These are phyloP conservation scores for Irpex lacteus DNA, from an alignment of 1,284 basidiomycete species.

Conservation along the genomic window DNA sequence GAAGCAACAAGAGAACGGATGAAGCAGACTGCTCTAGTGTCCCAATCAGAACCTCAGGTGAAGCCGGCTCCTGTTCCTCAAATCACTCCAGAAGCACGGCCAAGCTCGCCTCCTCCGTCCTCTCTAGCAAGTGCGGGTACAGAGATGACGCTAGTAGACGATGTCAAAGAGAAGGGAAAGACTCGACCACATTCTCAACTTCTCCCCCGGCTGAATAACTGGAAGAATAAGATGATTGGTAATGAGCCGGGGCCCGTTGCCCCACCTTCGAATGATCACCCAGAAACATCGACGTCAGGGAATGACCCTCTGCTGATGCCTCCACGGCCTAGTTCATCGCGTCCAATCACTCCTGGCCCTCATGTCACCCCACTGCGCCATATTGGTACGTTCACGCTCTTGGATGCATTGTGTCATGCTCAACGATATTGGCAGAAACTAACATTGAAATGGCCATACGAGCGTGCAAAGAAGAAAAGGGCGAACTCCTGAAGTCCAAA, in stretches of 20 bases:
- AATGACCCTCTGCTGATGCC: conserved; percentile 5
- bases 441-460: conserved; percentile 78
- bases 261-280: neutral
- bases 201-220: conserved; percentile 22
- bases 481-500: conserved; percentile 58
- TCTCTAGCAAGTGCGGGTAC: conserved; percentile 5
- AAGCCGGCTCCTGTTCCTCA: neutral
- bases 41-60: conserved; percentile 2
- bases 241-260: conserved; percentile 8
- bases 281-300: neutral
- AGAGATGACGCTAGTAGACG: conserved; percentile 8
- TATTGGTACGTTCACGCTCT: conserved; percentile 46
- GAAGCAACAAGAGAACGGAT: conserved; percentile 34
- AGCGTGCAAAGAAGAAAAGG: conserved; percentile 72
- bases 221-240: conserved; percentile 28
- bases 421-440: conserved; percentile 39
- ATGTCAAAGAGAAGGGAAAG: neutral
- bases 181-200: conserved; percentile 14
- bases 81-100: neutral
- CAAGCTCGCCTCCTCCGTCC: neutral
- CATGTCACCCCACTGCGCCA: conserved; percentile 55
- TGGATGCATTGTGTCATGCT: neutral
- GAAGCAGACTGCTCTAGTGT: conserved; percentile 16
- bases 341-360: conserved; percentile 19
- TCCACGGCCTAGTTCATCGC: conserved; percentile 9